Evolutionary conservation across 257 asterid species (phyloP).

Genomic region (Fraxinus cuspidata): DNA sequence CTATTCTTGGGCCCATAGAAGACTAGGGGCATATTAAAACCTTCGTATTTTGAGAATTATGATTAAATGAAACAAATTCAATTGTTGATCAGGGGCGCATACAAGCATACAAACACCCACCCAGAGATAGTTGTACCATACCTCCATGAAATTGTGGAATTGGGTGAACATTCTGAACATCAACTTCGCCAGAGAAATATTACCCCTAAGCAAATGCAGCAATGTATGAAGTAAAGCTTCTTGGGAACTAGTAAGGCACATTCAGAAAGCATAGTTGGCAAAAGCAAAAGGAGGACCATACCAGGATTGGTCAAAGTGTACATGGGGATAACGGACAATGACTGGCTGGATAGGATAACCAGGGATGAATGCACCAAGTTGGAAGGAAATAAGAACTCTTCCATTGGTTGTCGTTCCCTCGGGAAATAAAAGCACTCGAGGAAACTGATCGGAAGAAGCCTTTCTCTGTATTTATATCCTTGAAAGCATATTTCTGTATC

Average conservation of each 20-base stretch:
- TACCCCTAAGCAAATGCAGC: slow-evolving; percentile 63
- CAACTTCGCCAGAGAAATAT: slow-evolving; percentile 59
- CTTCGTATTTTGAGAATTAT: not conserved
- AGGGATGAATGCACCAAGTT: slow-evolving; percentile 98
- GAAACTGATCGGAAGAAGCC: slow-evolving; percentile 79
- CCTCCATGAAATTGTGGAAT: slow-evolving; percentile 99
- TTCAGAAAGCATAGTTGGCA: not conserved
- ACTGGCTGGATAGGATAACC: slow-evolving; percentile 96
- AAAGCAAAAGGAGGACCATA: slow-evolving; percentile 31
- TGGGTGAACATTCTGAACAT: slow-evolving; percentile 98
- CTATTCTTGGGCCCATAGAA: too few species aligned
- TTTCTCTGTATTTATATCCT: slow-evolving; percentile 99
- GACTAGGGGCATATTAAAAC: too few species aligned
- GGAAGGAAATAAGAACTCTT: slow-evolving; percentile 85
- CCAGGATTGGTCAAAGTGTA: slow-evolving; percentile 99
- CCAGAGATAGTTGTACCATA: slow-evolving; percentile 21
- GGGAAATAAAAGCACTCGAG: slow-evolving; percentile 96
- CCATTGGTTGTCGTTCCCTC: slow-evolving; percentile 99
- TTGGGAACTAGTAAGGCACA: slow-evolving; percentile 13
- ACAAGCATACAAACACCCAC: not conserved
- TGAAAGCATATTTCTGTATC: slow-evolving; percentile 85
- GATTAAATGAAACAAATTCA: not conserved
- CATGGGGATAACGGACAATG: slow-evolving; percentile 79
- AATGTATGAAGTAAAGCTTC: slow-evolving; percentile 13
- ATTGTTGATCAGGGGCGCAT: not conserved